Evolutionary conservation across 2,329 filamentous ascomycete species (phyloP).

Genomic region (Arthrobotrys entomopaga): DNA sequence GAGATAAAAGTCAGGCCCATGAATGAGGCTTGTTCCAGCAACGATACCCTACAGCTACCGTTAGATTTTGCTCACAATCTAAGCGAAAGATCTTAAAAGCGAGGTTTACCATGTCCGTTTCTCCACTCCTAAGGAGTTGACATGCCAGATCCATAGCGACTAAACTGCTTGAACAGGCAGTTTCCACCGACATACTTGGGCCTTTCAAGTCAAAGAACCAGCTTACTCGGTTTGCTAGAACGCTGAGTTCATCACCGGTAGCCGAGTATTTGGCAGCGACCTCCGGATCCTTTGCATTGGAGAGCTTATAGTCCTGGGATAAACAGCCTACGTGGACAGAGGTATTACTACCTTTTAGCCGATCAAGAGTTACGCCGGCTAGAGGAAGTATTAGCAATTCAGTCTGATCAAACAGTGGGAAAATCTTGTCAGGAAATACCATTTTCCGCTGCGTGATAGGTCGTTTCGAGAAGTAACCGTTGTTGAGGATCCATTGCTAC

Average conservation of each 20-base stretch:
- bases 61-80: neutral
- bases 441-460: conserved; percentile 84
- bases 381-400: conserved; percentile 14
- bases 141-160: conserved; percentile 68
- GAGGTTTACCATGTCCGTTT: conserved; percentile 58
- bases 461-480: conserved; percentile 78
- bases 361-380: conserved; percentile 50
- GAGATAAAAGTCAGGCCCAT: conserved; percentile 61
- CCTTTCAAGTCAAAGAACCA: conserved; percentile 63
- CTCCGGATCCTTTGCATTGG: conserved; percentile 61
- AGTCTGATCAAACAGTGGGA: neutral
- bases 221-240: conserved; percentile 64
- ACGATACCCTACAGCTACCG: conserved; percentile 57
- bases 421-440: conserved; percentile 68
- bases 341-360: conserved; percentile 50
- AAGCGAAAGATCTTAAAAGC: neutral
- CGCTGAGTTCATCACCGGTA: conserved; percentile 62
- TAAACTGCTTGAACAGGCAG: conserved; percentile 70
- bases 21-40: conserved; percentile 63
- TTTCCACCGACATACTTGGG: conserved; percentile 64
- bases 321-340: conserved; percentile 34
- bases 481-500: conserved; percentile 82
- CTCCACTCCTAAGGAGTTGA: conserved; percentile 65
- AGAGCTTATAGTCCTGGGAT: conserved; percentile 24
- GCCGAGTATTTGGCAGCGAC: conserved; percentile 60